Base-by-base conservation (phyloP, 306 rosid species). In the Macrotyloma uniflorum region DNA sequence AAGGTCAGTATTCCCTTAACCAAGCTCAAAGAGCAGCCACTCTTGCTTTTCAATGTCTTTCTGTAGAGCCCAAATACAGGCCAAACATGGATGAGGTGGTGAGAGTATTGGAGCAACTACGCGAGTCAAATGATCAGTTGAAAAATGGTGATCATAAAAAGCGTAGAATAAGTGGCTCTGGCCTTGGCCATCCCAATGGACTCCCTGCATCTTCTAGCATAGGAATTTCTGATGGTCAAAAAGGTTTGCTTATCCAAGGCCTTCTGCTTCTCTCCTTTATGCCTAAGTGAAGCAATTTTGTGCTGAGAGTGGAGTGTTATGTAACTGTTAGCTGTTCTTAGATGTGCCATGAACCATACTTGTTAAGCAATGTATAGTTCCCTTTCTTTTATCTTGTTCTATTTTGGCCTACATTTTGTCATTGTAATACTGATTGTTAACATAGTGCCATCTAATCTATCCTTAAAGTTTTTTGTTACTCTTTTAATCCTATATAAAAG, bases 51-150 rank as follows among this genome's bases (percentile, higher is more conserved):
- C 84, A 83, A 19, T 92, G 97, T 72, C 89, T 92, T n/a, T 53
- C 88, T n/a, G 0, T 66, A 4, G 95, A 90, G 8, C 67, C 91
- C 16, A 92, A 67, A 77, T 77, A 38, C 85, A 86, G 97, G 36
- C 97, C 95, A 8, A 77, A 35, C 67, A 86, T 92, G 88, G 83
- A 90, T 43, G 95, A 90, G 66, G 91, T 86, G 36, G 88, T 88
- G 58, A 76, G 79, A 42, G 33, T 72, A 63, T 66, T 93, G 80
- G 95, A 89, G 83, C 91, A 89, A 83, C 91, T 93, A 47, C 84
- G 71, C 69, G 88, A 87, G 22, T 75, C 86, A 24, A 87, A 75
- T 67, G 89, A 63, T 50, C 16, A 7, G 0, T 3, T 26, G 13
- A 81, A 74, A 79, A 47, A 63, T 70, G 62, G 72, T 9, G 46